A percentile compares a stretch with the other conserved stretches of the same genome.
These are phyloP conservation scores for Fusarium floridanum DNA, from an alignment of 2,329 filamentous ascomycete species.

Conservation along the genomic window DNA sequence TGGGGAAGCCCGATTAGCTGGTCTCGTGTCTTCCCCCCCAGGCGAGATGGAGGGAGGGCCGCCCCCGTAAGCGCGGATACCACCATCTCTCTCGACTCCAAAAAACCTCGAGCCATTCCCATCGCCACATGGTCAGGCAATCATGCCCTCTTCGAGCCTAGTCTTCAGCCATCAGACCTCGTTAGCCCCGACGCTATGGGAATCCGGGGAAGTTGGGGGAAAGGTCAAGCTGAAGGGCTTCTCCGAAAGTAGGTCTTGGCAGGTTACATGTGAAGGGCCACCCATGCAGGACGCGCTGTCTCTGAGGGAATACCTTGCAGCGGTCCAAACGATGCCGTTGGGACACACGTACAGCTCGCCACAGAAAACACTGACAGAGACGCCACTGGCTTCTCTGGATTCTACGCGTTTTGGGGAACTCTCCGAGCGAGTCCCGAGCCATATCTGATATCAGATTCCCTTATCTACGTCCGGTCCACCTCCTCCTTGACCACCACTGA, in stretches of 20 bases:
- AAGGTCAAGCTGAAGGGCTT: background rate
- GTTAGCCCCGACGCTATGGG: background rate
- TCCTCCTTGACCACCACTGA: background rate
- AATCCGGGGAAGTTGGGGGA: constrained; percentile 12
- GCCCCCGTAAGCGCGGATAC: background rate
- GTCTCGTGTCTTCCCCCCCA: background rate
- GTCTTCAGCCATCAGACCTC: background rate
- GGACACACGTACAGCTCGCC: background rate
- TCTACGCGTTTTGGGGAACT: background rate
- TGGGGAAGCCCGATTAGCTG: background rate
- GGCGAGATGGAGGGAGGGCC: background rate
- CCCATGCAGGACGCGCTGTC: background rate
- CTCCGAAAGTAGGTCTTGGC: background rate
- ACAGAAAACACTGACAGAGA: background rate
- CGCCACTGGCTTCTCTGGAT: background rate
- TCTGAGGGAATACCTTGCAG: background rate
- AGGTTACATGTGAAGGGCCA: background rate
- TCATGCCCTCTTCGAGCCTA: background rate
- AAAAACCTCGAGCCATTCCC: background rate
- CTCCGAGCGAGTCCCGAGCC: background rate
- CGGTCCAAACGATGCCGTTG: background rate
- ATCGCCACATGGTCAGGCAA: background rate
- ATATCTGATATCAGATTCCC: background rate
- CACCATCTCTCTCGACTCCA: background rate
- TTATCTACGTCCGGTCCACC: background rate